Conservation (phyloP, 2,329 filamentous ascomycete species). For the Onygenales sp. region DNA sequence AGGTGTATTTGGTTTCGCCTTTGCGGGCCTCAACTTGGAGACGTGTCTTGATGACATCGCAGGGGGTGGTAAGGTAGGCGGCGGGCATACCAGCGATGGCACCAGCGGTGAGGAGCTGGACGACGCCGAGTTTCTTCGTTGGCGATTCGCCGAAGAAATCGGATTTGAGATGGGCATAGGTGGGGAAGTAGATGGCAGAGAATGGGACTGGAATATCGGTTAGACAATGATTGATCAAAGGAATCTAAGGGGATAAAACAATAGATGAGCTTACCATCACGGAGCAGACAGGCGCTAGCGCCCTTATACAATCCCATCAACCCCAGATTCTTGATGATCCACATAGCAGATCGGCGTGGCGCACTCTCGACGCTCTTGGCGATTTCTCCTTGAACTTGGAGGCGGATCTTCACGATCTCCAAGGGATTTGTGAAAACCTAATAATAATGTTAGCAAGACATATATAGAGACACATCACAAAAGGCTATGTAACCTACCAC, state of each 20-base stretch:
- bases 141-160: conserved; percentile 86
- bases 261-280: conserved; percentile 47
- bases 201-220: conserved; percentile 59
- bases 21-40: conserved; percentile 96
- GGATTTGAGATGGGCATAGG: conserved; percentile 87
- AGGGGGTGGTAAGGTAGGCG: conserved; percentile 91
- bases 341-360: conserved; percentile 86
- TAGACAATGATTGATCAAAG: background rate
- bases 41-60: conserved; percentile 98
- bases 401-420: conserved; percentile 97
- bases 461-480: conserved; percentile 5
- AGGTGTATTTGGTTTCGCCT: conserved; percentile 81
- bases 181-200: conserved; percentile 97
- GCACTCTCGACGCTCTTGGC: conserved; percentile 75
- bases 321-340: conserved; percentile 94
- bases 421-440: conserved; percentile 95
- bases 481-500: conserved; percentile 56
- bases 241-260: background rate
- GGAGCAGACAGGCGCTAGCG: conserved; percentile 83
- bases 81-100: conserved; percentile 90
- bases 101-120: conserved; percentile 88
- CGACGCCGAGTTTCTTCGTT: conserved; percentile 76
- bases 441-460: background rate
- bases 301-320: conserved; percentile 94
- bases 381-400: conserved; percentile 94